Percentiles rank a stretch among this genome's conserved stretches.
phyloP scores from a whole-genome alignment of 108 stramenopile species.

The Cafeteria roenbergensis region DNA sequence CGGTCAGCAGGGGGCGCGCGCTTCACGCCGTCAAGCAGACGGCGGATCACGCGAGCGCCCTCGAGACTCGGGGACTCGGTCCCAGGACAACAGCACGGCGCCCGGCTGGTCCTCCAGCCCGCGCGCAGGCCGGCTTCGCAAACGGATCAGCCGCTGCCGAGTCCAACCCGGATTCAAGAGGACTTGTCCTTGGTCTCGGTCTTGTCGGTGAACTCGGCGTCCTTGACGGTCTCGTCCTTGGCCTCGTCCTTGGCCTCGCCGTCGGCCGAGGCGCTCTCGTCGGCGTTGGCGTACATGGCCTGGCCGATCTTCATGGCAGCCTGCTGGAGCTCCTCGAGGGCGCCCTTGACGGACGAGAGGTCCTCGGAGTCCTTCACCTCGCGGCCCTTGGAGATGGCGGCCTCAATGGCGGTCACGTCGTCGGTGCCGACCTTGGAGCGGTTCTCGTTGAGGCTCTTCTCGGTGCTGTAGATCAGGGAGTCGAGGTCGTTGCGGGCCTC shows the following conservation, averaged over 20 bases:
- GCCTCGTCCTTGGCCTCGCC: slow-evolving; percentile 52
- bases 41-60: too few relatives aligned
- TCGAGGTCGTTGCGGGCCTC: slow-evolving; percentile 95
- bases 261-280: slow-evolving; percentile 83
- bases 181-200: slow-evolving; percentile 14
- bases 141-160: too few relatives aligned
- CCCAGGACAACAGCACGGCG: too few relatives aligned
- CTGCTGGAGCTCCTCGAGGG: slow-evolving; percentile 73
- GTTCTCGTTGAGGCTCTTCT: slow-evolving; percentile 64
- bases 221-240: slow-evolving; percentile 44
- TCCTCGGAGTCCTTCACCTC: slow-evolving; percentile 75
- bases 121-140: too few relatives aligned
- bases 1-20: too few relatives aligned
- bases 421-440: slow-evolving; percentile 78
- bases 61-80: too few relatives aligned
- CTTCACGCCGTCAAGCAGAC: too few relatives aligned
- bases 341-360: slow-evolving; percentile 65
- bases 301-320: slow-evolving; percentile 95
- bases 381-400: slow-evolving; percentile 64
- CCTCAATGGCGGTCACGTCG: slow-evolving; percentile 74
- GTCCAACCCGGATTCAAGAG: too few relatives aligned
- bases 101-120: too few relatives aligned
- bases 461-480: slow-evolving; percentile 70
- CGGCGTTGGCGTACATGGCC: slow-evolving; percentile 88
- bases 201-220: slow-evolving; percentile 27